phyloP scores from a whole-genome alignment of 148 eudicot genomes.

The Suaeda aralocaspica region DNA sequence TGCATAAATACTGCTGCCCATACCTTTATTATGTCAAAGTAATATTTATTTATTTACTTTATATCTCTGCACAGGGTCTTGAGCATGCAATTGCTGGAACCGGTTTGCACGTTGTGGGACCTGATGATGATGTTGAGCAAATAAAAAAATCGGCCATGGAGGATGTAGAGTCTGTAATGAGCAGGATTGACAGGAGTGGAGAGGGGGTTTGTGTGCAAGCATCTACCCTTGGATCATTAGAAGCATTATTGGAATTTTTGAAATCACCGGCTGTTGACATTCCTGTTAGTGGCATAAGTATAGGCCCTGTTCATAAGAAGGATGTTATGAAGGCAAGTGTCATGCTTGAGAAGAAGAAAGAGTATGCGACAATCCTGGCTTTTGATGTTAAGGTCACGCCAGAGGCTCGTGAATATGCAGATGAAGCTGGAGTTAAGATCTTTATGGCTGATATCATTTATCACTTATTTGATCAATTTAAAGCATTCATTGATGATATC shows the following conservation, averaged over 20 bases:
- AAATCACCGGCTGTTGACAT: conserved; percentile 78
- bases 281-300: conserved; percentile 92
- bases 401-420: conserved; percentile 88
- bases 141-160: conserved; percentile 65
- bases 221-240: conserved; percentile 91
- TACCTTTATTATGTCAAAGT: neutral
- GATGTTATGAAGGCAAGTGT: conserved; percentile 96
- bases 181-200: conserved; percentile 80
- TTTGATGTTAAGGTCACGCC: conserved; percentile 95
- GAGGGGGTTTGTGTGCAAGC: conserved; percentile 98
- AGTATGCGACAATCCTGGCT: conserved; percentile 89
- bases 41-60: neutral
- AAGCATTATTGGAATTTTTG: conserved; percentile 79
- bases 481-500: conserved; percentile 79
- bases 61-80: conserved; percentile 50
- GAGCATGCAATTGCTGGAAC: conserved; percentile 99
- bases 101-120: conserved; percentile 74
- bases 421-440: conserved; percentile 77
- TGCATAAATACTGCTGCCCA: neutral
- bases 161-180: conserved; percentile 77
- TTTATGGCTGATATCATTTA: conserved; percentile 81
- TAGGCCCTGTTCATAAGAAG: conserved; percentile 93
- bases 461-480: conserved; percentile 84
- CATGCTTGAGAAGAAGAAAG: conserved; percentile 97
- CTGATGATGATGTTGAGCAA: conserved; percentile 74